Evolutionary conservation across 495 filamentous ascomycete species (phyloP).

Genomic region (Chaetomium cochliodes): DNA sequence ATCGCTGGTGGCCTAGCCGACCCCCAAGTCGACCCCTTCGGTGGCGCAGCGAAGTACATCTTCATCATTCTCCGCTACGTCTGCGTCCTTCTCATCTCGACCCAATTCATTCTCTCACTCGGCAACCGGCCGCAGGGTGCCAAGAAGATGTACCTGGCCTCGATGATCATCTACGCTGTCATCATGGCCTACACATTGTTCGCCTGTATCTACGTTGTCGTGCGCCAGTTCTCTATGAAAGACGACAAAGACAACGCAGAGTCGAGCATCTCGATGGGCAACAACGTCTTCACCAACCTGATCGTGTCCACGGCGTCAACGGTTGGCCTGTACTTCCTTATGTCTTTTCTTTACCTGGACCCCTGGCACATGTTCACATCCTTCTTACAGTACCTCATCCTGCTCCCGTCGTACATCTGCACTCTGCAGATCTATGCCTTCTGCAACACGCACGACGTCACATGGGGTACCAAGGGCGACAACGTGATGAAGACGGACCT

Average conservation of each 20-base stretch:
- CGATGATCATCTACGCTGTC: slow-evolving; percentile 81
- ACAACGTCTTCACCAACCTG: slow-evolving; percentile 90
- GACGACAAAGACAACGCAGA: slow-evolving; percentile 43
- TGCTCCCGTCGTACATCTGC: slow-evolving; percentile 93
- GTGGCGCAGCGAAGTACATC: slow-evolving; percentile 76
- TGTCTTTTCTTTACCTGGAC: slow-evolving; percentile 92
- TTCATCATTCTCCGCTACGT: slow-evolving; percentile 84
- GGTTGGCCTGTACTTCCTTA: slow-evolving; percentile 91
- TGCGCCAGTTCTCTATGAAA: slow-evolving; percentile 63
- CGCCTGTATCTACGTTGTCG: slow-evolving; percentile 78
- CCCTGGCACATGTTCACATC: slow-evolving; percentile 99
- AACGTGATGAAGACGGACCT: slow-evolving; percentile 91
- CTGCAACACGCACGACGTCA: slow-evolving; percentile 99
- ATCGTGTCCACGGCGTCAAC: slow-evolving; percentile 88
- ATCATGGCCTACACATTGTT: slow-evolving; percentile 98
- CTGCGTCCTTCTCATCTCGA: slow-evolving; percentile 81
- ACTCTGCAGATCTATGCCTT: slow-evolving; percentile 98
- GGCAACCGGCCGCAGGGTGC: slow-evolving; percentile 97
- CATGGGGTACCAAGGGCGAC: slow-evolving; percentile 98
- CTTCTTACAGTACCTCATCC: slow-evolving; percentile 86
- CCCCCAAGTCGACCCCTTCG: slow-evolving; percentile 80
- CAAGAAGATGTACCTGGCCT: slow-evolving; percentile 82
- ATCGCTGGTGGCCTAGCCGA: slow-evolving; percentile 92
- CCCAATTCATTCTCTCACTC: slow-evolving; percentile 97
- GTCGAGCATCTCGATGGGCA: slow-evolving; percentile 58